Conservation (phyloP, 164 flowering plant genomes). For the Sedum album region DNA sequence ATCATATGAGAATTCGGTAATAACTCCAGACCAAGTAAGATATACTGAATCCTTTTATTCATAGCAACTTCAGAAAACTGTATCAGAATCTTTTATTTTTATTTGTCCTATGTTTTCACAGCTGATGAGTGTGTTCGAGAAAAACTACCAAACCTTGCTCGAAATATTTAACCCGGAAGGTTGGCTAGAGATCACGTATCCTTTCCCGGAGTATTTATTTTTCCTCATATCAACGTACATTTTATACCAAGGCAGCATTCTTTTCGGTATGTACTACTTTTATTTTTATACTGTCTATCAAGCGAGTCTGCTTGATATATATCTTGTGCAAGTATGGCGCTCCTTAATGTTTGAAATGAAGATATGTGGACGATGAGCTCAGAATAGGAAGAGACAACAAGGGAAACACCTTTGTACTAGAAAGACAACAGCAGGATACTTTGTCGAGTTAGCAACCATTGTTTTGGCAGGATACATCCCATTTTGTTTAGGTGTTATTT, state of each 20-base stretch:
- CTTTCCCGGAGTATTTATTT: constrained; percentile 18
- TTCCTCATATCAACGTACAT: not conserved
- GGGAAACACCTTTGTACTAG: constrained; percentile 70
- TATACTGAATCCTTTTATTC: no score
- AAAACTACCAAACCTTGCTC: constrained; percentile 68
- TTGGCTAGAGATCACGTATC: constrained; percentile 94
- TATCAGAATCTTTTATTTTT: not conserved
- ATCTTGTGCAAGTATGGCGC: not conserved
- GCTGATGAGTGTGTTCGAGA: constrained; percentile 74
- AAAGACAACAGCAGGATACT: constrained; percentile 11
- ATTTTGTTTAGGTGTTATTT: no score
- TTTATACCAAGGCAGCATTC: not conserved
- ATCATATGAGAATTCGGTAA: constrained; percentile 42
- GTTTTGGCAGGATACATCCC: no score
- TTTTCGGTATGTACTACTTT: no score
- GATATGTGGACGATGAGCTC: constrained; percentile 68
- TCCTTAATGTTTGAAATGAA: constrained; percentile 26
- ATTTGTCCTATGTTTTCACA: constrained; percentile 13
- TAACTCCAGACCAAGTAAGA: constrained; percentile 74
- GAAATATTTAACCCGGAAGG: constrained; percentile 92
- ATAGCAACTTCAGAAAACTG: not conserved
- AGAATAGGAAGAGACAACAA: constrained; percentile 90
- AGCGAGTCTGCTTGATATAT: not conserved
- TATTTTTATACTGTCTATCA: not conserved
- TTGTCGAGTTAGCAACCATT: no score